These are phyloP conservation scores for Lophiostoma macrostomum DNA, from an alignment of 495 filamentous ascomycete species.

Conservation along the genomic window DNA sequence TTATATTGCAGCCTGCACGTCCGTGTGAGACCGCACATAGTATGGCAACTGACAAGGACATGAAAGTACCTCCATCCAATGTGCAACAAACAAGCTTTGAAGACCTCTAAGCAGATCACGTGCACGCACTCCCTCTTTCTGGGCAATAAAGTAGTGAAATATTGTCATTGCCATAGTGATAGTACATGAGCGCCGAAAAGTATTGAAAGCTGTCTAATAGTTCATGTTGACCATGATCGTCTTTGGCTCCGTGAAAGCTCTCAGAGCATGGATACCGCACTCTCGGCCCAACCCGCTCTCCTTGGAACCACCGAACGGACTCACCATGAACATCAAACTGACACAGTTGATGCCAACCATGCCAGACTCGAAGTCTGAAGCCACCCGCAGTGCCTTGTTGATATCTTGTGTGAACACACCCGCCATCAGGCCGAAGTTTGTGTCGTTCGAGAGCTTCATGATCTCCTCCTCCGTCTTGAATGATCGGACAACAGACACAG, in stretches of 20 bases:
- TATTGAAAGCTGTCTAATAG: conserved; percentile 19
- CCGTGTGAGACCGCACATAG: too few species aligned
- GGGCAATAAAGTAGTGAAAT: too few species aligned
- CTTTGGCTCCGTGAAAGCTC: conserved; percentile 49
- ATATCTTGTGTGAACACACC: conserved; percentile 51
- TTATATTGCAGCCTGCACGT: too few species aligned
- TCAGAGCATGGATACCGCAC: conserved; percentile 44
- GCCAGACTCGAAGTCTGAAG: conserved; percentile 48
- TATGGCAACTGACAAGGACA: too few species aligned
- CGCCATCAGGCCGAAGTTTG: conserved; percentile 44
- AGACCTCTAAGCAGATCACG: too few species aligned
- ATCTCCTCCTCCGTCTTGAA: conserved; percentile 55
- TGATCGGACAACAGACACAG: conserved; percentile 44
- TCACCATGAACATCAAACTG: conserved; percentile 38
- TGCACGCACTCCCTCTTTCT: too few species aligned
- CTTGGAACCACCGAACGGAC: conserved; percentile 52
- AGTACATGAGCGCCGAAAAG: background rate
- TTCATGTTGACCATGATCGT: conserved; percentile 46
- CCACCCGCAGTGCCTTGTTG: conserved; percentile 48
- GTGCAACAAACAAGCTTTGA: too few species aligned
- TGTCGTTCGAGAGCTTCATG: conserved; percentile 47
- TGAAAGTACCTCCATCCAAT: too few species aligned
- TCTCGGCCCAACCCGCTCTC: conserved; percentile 51
- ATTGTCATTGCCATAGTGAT: too few species aligned
- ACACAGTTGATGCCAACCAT: conserved; percentile 56